phyloP scores from a whole-genome alignment of 345 rosid species.

The Euphorbia tirucalli region DNA sequence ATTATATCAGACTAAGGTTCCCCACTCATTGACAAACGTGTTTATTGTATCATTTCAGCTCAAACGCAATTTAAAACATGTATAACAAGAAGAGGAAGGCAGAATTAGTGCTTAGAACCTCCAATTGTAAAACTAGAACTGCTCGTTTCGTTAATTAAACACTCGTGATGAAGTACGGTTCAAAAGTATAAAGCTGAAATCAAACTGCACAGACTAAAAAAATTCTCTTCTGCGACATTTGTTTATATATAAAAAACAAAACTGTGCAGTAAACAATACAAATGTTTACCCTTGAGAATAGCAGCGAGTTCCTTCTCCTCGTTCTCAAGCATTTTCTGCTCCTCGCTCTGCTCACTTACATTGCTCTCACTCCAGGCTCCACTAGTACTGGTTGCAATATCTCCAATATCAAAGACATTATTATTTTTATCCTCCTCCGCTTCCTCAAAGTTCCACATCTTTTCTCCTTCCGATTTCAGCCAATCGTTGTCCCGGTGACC shows the following conservation, averaged over 20 bases:
- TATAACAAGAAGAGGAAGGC: no score
- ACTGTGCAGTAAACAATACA: background rate
- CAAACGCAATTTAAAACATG: background rate
- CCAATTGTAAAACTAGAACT: no score
- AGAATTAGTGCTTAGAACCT: background rate
- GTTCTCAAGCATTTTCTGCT: no score
- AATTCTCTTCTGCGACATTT: background rate
- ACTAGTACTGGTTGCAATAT: slow-evolving; percentile 14
- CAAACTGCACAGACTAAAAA: background rate
- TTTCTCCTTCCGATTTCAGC: slow-evolving; percentile 27
- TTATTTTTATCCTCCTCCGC: slow-evolving; percentile 28
- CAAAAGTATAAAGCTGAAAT: background rate
- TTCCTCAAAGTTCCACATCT: slow-evolving; percentile 49
- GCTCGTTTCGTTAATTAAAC: background rate
- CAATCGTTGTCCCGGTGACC: slow-evolving; percentile 28
- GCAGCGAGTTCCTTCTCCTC: slow-evolving; percentile 58
- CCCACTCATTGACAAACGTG: background rate
- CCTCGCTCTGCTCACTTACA: slow-evolving; percentile 41
- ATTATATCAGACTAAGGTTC: background rate
- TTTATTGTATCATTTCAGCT: background rate
- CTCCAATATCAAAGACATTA: slow-evolving; percentile 43
- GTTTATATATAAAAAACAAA: background rate
- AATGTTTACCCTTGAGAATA: slow-evolving; percentile 50
- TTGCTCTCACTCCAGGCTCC: slow-evolving; percentile 17
- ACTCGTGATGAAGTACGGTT: no score